Percentiles rank a stretch among this genome's conserved stretches.
These are phyloP conservation scores for Suillus paluster DNA, from an alignment of 768 basidiomycete genomes.

Conservation along the genomic window DNA sequence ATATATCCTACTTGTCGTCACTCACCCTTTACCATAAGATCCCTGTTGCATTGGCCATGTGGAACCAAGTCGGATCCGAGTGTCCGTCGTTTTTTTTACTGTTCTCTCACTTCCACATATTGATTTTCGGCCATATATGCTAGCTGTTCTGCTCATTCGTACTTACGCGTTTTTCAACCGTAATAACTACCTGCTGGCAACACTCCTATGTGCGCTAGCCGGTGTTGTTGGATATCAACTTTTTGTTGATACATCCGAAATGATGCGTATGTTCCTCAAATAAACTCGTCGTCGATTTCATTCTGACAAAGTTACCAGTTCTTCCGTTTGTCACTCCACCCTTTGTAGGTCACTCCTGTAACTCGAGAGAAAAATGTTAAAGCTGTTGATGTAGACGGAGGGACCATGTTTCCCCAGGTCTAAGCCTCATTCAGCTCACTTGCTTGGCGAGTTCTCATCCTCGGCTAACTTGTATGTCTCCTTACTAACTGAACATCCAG, in stretches of 20 bases:
- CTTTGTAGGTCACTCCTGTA: slow-evolving; percentile 45
- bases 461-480: slow-evolving; percentile 2
- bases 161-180: slow-evolving; percentile 88
- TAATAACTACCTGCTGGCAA: slow-evolving; percentile 66
- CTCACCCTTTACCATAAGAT: slow-evolving; percentile 47
- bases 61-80: slow-evolving; percentile 87
- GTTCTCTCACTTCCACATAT: not conserved
- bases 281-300: not conserved
- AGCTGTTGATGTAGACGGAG: slow-evolving; percentile 36
- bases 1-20: not conserved
- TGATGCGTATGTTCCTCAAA: slow-evolving; percentile 58
- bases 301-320: slow-evolving; percentile 42
- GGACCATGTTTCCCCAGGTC: slow-evolving; percentile 85
- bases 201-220: slow-evolving; percentile 66
- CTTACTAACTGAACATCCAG: slow-evolving; percentile 32
- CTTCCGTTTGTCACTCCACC: slow-evolving; percentile 69
- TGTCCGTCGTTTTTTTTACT: slow-evolving; percentile 44
- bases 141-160: slow-evolving; percentile 79
- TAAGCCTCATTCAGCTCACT: slow-evolving; percentile 81
- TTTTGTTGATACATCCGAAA: slow-evolving; percentile 78
- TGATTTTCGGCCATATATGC: slow-evolving; percentile 15
- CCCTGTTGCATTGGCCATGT: slow-evolving; percentile 82
- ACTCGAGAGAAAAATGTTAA: not conserved
- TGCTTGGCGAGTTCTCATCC: slow-evolving; percentile 57
- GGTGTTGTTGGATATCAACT: slow-evolving; percentile 83